Base-by-base conservation (phyloP, 768 basidiomycete species). In the Russula earlei region DNA sequence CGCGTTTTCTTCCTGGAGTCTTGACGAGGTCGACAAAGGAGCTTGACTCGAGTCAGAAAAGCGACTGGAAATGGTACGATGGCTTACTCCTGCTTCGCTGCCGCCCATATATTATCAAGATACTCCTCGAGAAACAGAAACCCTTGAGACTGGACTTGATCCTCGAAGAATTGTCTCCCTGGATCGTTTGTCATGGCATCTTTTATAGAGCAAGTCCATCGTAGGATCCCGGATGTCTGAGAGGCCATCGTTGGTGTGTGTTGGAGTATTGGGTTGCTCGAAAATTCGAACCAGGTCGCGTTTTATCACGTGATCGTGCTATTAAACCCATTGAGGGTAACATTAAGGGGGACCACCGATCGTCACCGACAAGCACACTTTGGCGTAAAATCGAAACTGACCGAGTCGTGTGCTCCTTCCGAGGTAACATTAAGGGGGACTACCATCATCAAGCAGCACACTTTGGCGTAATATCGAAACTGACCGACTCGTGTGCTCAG, bases 61-160 rank as follows among this genome's bases (percentile, higher is more conserved):
- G 48, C 25, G 22, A 33, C 10, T 27, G 25, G 19, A 33, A 7
- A 29, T 27, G 48, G 22, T 20, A 55, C 20, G 20, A 58, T 15
- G 22, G 20, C 45, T 20, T 63, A 88, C 88, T 82, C 86, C 69
- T 83, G 76, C 64, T 79, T 81, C 34, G 78, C 76, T 33, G 84
- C 81, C 3, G 77, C 74, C 33, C 87, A 71, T 55, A 91, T 87
- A 63, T 70, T 81, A 63, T 85, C 82, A 42, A 90, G 70, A 65
- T 90, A 91, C 64, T 83, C 81, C 59, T 89, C 82, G 41, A 91
- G 77, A 67, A 90, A 91, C 60, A 82, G 74, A 68, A 89, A 87
- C 3, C 86, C 89, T 58, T 87, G 81, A 3, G 74, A 77, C 48
- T 87, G 83, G 36, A 90, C 77, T 64, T 89, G 84, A 49, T 84